These are phyloP conservation scores for Trypanosoma lewisi DNA, from an alignment of 208 protist species.

Conservation along the genomic window DNA sequence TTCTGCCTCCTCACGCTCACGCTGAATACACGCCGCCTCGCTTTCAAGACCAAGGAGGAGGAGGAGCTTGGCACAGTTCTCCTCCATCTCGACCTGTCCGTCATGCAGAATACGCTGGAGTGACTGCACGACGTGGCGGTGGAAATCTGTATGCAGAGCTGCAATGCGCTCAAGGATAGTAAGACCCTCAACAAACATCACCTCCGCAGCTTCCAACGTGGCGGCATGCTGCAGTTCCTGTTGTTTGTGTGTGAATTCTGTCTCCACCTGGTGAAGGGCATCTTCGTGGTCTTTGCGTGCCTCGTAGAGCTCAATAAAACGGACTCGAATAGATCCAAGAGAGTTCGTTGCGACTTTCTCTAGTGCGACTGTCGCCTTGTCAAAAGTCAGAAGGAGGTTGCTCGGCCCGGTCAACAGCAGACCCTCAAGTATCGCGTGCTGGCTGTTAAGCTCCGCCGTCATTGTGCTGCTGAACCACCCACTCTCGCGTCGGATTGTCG, in stretches of 20 bases:
- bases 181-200: constrained; percentile 60
- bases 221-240: constrained; percentile 44
- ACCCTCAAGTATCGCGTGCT: constrained; percentile 46
- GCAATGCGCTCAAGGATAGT: constrained; percentile 58
- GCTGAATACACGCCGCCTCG: constrained; percentile 22
- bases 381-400: constrained; percentile 63
- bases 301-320: constrained; percentile 56
- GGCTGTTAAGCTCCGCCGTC: constrained; percentile 30
- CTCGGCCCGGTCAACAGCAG: constrained; percentile 31
- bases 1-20: constrained; percentile 19
- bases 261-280: constrained; percentile 45
- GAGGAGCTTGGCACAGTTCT: constrained; percentile 27
- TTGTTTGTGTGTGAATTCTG: constrained; percentile 35
- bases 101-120: constrained; percentile 25
- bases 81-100: constrained; percentile 22
- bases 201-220: constrained; percentile 45
- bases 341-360: constrained; percentile 27
- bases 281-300: constrained; percentile 69
- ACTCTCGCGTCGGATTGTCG: constrained; percentile 44
- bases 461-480: constrained; percentile 63
- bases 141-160: constrained; percentile 49
- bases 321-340: constrained; percentile 46
- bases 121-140: constrained; percentile 39
- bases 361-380: constrained; percentile 55
- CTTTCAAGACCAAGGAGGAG: constrained; percentile 39